These are phyloP conservation scores for Trichophyton mentagrophytes DNA, from an alignment of 2,329 filamentous ascomycete genomes.

Conservation along the genomic window DNA sequence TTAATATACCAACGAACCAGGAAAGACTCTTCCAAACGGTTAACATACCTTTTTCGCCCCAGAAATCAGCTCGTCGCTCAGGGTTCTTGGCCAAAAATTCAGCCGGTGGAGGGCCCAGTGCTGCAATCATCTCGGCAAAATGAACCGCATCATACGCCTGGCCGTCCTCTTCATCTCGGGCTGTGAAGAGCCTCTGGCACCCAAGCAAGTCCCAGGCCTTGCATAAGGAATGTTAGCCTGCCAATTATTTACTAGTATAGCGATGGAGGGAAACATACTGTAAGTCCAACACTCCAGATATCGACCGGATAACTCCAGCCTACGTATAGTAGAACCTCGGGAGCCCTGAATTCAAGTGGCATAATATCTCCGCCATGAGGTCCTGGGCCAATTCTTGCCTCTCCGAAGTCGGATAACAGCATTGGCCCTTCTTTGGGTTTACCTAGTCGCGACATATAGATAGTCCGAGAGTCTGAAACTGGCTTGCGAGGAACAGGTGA, in stretches of 20 bases:
- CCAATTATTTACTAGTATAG: neutral
- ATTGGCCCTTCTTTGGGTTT: neutral
- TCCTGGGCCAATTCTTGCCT: slow-evolving; percentile 23
- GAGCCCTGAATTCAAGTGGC: slow-evolving; percentile 25
- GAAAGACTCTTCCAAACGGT: neutral
- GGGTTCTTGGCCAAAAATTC: slow-evolving; percentile 15
- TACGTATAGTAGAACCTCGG: slow-evolving; percentile 19
- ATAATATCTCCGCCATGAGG: slow-evolving; percentile 29
- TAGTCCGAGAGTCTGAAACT: slow-evolving; percentile 20
- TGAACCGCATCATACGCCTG: slow-evolving; percentile 30
- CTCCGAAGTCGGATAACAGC: slow-evolving; percentile 23
- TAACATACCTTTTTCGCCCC: slow-evolving; percentile 23
- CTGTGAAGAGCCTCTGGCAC: slow-evolving; percentile 30
- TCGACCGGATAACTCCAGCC: slow-evolving; percentile 20
- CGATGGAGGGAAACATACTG: slow-evolving; percentile 11
- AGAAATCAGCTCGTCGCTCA: slow-evolving; percentile 25
- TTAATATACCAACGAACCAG: neutral
- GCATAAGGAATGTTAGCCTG: too few relatives aligned
- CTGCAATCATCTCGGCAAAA: slow-evolving; percentile 33
- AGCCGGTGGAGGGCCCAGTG: slow-evolving; percentile 32
- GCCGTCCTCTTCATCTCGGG: slow-evolving; percentile 23
- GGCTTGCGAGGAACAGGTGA: slow-evolving; percentile 28
- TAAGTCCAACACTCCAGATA: slow-evolving; percentile 21
- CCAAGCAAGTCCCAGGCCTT: slow-evolving; percentile 37
- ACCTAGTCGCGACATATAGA: slow-evolving; percentile 17